Percentiles rank a stretch among this genome's conserved stretches.
These are phyloP conservation scores for Skeletonema tropicum DNA, from an alignment of 108 stramenopile genomes.

Conservation along the genomic window DNA sequence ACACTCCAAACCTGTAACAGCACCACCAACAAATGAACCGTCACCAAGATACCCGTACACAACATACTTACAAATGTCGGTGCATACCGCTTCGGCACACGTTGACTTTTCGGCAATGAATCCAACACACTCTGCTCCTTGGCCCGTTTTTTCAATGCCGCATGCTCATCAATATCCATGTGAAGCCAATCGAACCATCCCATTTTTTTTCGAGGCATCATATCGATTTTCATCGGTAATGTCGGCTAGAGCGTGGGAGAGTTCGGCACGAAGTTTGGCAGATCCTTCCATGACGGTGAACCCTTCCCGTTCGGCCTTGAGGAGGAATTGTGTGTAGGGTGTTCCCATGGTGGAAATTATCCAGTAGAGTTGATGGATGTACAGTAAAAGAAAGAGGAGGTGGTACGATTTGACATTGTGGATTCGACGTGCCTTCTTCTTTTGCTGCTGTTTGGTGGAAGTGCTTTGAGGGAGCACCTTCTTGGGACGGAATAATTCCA, in stretches of 20 bases:
- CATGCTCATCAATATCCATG: slow-evolving; percentile 91
- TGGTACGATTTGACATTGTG: slow-evolving; percentile 54
- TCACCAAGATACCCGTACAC: slow-evolving; percentile 68
- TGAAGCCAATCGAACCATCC: slow-evolving; percentile 88
- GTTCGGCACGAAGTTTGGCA: slow-evolving; percentile 79
- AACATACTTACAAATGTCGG: slow-evolving; percentile 84
- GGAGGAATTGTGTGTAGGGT: slow-evolving; percentile 78
- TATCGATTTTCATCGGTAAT: slow-evolving; percentile 78
- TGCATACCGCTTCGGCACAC: slow-evolving; percentile 77
- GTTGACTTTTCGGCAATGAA: slow-evolving; percentile 74
- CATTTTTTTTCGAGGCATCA: slow-evolving; percentile 55
- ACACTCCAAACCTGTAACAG: slow-evolving; percentile 95
- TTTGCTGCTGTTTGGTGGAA: too few relatives aligned
- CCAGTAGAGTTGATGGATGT: slow-evolving; percentile 64
- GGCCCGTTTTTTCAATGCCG: slow-evolving; percentile 77
- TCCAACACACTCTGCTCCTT: slow-evolving; percentile 77
- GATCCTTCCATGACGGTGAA: slow-evolving; percentile 89
- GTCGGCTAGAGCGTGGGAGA: slow-evolving; percentile 78
- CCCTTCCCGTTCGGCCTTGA: slow-evolving; percentile 90
- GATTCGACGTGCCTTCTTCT: neutral
- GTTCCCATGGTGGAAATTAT: slow-evolving; percentile 62
- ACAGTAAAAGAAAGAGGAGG: slow-evolving; percentile 59
- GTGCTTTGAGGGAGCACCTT: slow-evolving; percentile 28
- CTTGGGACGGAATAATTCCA: slow-evolving; percentile 66
- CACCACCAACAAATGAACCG: slow-evolving; percentile 86